phyloP scores from a whole-genome alignment of 2,329 filamentous ascomycete species.

The Exophiala calicioides region DNA sequence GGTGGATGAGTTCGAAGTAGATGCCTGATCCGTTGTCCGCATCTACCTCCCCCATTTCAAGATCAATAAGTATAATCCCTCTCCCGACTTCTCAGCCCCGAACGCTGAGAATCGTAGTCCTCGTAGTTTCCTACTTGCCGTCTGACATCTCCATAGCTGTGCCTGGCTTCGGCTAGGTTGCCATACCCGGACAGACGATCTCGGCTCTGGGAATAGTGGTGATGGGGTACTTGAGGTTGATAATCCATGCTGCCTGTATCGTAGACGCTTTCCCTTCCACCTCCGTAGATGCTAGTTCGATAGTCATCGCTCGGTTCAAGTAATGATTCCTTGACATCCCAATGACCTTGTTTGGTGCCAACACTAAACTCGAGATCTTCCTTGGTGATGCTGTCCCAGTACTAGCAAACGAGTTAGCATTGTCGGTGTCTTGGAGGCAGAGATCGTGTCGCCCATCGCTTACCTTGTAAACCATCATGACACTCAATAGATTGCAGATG shows the following conservation, averaged over 20 bases:
- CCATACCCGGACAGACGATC: constrained; percentile 20
- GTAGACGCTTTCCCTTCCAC: constrained; percentile 64
- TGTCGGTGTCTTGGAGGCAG: constrained; percentile 11
- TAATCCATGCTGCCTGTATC: constrained; percentile 50
- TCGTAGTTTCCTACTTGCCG: constrained; percentile 23
- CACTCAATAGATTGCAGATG: constrained; percentile 85
- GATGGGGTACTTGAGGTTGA: constrained; percentile 13
- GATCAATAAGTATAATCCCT: constrained; percentile 25
- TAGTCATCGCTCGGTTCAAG: constrained; percentile 67
- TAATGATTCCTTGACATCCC: constrained; percentile 93
- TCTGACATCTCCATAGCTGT: constrained; percentile 27
- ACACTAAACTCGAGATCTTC: constrained; percentile 99
- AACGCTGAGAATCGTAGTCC: constrained; percentile 22
- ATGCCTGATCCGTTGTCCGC: too few species aligned
- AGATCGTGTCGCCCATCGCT: constrained; percentile 28
- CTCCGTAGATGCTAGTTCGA: constrained; percentile 46
- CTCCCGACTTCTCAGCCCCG: constrained; percentile 15
- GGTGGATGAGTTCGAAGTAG: background rate
- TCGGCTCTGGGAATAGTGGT: constrained; percentile 15
- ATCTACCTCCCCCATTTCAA: too few species aligned
- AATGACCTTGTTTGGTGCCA: constrained; percentile 91
- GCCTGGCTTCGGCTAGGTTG: constrained; percentile 16
- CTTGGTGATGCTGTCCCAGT: constrained; percentile 98
- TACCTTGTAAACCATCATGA: constrained; percentile 99
- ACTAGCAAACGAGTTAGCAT: constrained; percentile 57